Evolutionary conservation across 2,329 filamentous ascomycete species (phyloP), one percentile per base, ranked within the genome.

Genomic region (Harringtonia lauricola): DNA sequence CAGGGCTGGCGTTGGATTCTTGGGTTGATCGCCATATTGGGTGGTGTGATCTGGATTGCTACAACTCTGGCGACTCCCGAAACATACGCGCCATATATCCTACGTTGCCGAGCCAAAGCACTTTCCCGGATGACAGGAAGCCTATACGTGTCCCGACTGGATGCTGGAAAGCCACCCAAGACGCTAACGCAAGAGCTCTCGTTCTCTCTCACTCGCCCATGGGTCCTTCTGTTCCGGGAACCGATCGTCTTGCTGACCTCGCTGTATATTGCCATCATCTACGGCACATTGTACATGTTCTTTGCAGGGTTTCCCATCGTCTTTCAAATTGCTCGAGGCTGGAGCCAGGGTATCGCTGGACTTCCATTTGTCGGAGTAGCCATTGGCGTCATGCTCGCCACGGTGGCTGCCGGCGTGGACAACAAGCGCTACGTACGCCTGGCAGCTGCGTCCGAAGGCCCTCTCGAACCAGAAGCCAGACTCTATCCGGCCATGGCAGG

Each of bases 1-100:
- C 69, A 68, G n/a, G 79, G 79, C 10, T 84, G 81, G 82, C 65
- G 76, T 51, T 84, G 81, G 81, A 72, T 84, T 19, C 70, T 78
- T 59, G 79, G 78, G 2, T 60, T 83, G 8, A 70, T 81, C 59
- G 72, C 75, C 34, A 72, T 74, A 46, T 79, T 83, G 55, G 77
- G 74, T 5, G 76, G 76, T 8, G 58, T 68, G 6, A 65, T 81
- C 36, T 81, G 76, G 72, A 70, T 79, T 40, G 43, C 65, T 17
- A 68, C 68, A 42, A 54, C 66, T 1, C 48, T 75, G 14, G 51
- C 66, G 37, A 65, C 79, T 4, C 76, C 74, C 2, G 76, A 80
- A 58, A 80, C 76, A 0, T 80, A 79, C 56, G 64, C 71, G 0
- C 75, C 76, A 0, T 67, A 76, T 22, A 61, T 78, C 17, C 64